Conservation (phyloP, 2,329 filamentous ascomycete genomes). For the Xylaria sp. region DNA sequence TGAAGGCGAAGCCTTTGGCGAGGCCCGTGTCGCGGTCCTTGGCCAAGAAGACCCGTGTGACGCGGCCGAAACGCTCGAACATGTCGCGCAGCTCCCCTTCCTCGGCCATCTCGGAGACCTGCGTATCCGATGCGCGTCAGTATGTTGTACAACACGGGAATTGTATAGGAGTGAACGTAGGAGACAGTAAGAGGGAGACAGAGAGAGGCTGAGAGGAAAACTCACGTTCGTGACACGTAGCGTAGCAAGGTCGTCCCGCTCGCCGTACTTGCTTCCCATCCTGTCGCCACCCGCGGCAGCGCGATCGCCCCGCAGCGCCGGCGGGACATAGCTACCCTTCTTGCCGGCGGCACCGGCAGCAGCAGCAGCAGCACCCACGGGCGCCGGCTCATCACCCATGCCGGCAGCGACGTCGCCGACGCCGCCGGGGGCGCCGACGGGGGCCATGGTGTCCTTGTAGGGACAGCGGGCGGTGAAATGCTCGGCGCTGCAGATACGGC, state of each 20-base stretch:
- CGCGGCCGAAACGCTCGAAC: slow-evolving; percentile 96
- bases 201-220: slow-evolving; percentile 32
- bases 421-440: slow-evolving; percentile 63
- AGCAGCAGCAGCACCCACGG: slow-evolving; percentile 50
- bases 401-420: slow-evolving; percentile 59
- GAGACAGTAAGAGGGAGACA: slow-evolving; percentile 1
- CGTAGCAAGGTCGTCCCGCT: slow-evolving; percentile 94
- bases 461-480: slow-evolving; percentile 99
- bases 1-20: slow-evolving; percentile 98
- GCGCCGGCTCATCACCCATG: slow-evolving; percentile 51
- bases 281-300: slow-evolving; percentile 70
- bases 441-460: slow-evolving; percentile 99
- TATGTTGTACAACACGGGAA: too few species aligned
- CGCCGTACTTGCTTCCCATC: slow-evolving; percentile 87
- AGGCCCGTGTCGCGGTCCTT: slow-evolving; percentile 96
- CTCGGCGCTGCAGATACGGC: slow-evolving; percentile 97
- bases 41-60: slow-evolving; percentile 95
- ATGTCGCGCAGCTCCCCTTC: slow-evolving; percentile 94
- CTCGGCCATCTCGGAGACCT: slow-evolving; percentile 97
- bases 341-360: slow-evolving; percentile 67
- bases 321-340: slow-evolving; percentile 89
- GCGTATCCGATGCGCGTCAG: slow-evolving; percentile 10
- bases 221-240: slow-evolving; percentile 96
- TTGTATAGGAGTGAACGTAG: background rate
- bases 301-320: slow-evolving; percentile 78